A percentile compares a stretch with the other conserved stretches of the same genome.
phyloP scores from a whole-genome alignment of 305 asterid species.

The Fraxinus sp. region DNA sequence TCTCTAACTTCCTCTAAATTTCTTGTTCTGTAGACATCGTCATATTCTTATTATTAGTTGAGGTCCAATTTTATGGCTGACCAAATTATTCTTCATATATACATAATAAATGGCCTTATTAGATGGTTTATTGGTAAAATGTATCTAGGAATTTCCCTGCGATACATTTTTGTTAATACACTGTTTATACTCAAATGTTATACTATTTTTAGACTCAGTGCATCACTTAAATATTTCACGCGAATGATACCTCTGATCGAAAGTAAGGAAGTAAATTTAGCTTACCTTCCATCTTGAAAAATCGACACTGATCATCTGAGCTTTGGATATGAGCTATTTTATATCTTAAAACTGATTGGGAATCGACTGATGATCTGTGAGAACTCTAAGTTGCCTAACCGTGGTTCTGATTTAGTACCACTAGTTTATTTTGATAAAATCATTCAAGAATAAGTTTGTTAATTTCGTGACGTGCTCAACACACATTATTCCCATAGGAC shows the following conservation, averaged over 20 bases:
- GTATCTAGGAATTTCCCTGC: neutral
- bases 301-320: neutral
- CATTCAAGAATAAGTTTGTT: neutral
- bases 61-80: neutral
- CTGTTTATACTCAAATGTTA: neutral
- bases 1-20: neutral
- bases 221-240: neutral
- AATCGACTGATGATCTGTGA: neutral
- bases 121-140: neutral
- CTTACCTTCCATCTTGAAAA: neutral
- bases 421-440: neutral
- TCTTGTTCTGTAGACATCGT: neutral
- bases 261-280: neutral
- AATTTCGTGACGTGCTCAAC: neutral
- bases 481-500: neutral
- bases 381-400: neutral
- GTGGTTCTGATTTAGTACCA: neutral
- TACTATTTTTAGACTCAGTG: neutral
- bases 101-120: neutral
- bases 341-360: neutral
- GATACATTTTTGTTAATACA: neutral
- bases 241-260: neutral
- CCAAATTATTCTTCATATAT: neutral
- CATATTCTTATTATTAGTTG: neutral
- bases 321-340: neutral